Evolutionary conservation across 306 rosid genomes (phyloP), one percentile per base, ranked within the genome.

Genomic region (Glycyrrhiza uralensis): DNA sequence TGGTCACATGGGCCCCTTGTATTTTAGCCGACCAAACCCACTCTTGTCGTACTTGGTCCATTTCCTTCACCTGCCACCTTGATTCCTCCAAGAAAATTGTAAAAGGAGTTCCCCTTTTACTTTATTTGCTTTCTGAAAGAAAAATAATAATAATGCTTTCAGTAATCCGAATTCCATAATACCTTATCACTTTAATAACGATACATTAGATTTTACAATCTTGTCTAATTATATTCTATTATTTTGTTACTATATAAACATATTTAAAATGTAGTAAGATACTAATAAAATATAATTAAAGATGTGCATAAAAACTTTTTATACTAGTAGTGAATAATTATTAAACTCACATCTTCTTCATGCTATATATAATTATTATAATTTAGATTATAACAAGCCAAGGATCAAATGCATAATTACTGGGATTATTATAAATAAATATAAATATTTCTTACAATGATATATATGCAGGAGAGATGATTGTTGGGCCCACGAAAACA

Each of bases 401-500:
- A 24, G 19, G 26, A 14, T 64, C 1, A 65, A 15, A 46, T 44
- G 45, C 8, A 6, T 38, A 24, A 5, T 2, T 55, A 22, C 14
- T 7, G 7, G n/a, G 13, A 19, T 38, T 42, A 26, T 26, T 26
- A 26, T 26, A 26, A 26, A 2, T 30, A n/a, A n/a, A n/a, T n/a
- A 6, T 6, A 41, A 54, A 18, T 33, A 41, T 49, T 45, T 46
- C 55, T 59, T 47, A 55, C 17, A 33, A 63, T 35, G 69, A 20
- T 55, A 12, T 26, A 6, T 24, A 10, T 4, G 18, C 77, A 93
- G 97, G 99, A 11, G 97, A 94, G 70, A 91, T 91, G 96, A 89
- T 91, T 15, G 97, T 94, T 17, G 99, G 99, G 35, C 99, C 97
- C 0, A 91, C 96, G 15, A 94, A 81, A 62, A 71, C 97, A 20